Base-by-base conservation (phyloP, 1,139 yeast genomes). In the Debaryomyces subglobosus region DNA sequence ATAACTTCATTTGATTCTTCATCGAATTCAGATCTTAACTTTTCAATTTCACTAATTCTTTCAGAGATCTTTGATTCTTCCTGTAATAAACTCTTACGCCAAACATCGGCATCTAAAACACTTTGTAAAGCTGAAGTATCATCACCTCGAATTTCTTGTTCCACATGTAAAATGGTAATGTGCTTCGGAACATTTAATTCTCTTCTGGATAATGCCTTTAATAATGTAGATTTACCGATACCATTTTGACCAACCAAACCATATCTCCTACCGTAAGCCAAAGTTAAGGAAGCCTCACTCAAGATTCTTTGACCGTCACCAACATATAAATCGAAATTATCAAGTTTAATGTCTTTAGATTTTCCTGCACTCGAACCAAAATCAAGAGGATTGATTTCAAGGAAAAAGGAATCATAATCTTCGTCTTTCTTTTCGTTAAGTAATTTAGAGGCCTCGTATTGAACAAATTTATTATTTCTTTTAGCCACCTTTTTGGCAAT, bases 241-340 rank as follows among this genome's bases (percentile, higher is more conserved):
- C 99, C 99, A 73, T 94, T 94, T 65, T 92, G 96, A 69, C 99
- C 99, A 42, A 94, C 96, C 50, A 94, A 76, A 82, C 99, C 99
- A 59, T 94, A 94, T 67, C 99, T 82, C 69, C 90, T 90, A 48
- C 99, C 99, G 64, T 86, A 86, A 32, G 97, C 86, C 57, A 94
- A 79, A 0, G 96, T 86, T 55, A 94, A 79, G 20, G 92, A 81
- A 20, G 98, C 89, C 65, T 92, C 96, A 49, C 95, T 85, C 56
- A 94, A 78, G 50, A 94, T 92, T 72, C 99, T 84, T 70, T 88
- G 87, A 52, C 97, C 98, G 49, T 89, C 96, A 51, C 98, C 98
- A 51, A 94, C 97, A 62, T 90, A 90, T 54, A 94, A 76, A 68
- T 94, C 99, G 65, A 94, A 89, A 60, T 86, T 86, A 49, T 95